phyloP scores from a whole-genome alignment of 2,329 filamentous ascomycete species.

The Diaporthe humulicola region DNA sequence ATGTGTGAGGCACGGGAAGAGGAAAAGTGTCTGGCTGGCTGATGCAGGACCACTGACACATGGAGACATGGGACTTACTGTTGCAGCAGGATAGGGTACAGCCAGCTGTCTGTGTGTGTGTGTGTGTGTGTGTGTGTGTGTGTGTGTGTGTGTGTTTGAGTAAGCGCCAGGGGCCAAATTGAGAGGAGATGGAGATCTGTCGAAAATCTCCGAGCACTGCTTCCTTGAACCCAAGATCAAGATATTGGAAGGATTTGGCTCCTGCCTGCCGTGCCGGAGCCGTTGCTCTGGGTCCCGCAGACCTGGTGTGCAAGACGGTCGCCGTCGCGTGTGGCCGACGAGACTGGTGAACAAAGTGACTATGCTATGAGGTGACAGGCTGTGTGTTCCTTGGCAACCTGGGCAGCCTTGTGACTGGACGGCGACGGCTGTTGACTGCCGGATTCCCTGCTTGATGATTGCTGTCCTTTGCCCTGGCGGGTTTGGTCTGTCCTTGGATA shows the following conservation, averaged over 20 bases:
- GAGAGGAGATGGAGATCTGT: conserved; percentile 9
- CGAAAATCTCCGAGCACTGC: conserved; percentile 11
- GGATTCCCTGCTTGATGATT: conserved; percentile 16
- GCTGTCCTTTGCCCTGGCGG: background rate
- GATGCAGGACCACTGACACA: conserved; percentile 18
- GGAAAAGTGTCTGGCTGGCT: conserved; percentile 1
- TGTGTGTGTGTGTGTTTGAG: conserved; percentile 10
- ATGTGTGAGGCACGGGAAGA: conserved; percentile 8
- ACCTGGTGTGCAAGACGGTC: background rate
- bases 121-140: background rate
- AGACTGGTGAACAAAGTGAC: background rate
- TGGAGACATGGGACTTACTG: conserved; percentile 13
- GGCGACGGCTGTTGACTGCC: background rate
- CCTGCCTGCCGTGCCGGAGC: conserved; percentile 1
- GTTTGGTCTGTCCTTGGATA: background rate
- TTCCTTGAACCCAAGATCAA: conserved; percentile 3
- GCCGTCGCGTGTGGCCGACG: background rate
- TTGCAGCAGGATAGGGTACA: background rate
- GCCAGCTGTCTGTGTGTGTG: too few species aligned
- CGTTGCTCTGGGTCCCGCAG: background rate
- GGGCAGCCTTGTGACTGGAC: conserved; percentile 22
- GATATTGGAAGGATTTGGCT: background rate
- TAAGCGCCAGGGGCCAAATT: conserved; percentile 12
- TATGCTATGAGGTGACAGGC: background rate
- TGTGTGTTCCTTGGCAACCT: background rate